Evolutionary conservation across 257 asterid species (phyloP).

Genomic region (Jacaranda copaia): DNA sequence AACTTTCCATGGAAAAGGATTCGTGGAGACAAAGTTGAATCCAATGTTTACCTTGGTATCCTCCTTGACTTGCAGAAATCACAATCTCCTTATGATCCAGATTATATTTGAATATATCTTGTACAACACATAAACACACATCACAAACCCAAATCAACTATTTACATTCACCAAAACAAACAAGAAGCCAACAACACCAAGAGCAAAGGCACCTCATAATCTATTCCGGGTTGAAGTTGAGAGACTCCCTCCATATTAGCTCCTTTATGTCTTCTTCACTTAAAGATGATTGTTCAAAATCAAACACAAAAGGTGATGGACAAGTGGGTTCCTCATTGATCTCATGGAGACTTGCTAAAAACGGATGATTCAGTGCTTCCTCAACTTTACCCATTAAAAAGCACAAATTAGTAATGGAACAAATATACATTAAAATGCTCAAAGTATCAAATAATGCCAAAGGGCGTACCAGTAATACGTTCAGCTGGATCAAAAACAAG

Average conservation of each 20-base stretch:
- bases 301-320: slow-evolving; percentile 74
- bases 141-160: slow-evolving; percentile 36
- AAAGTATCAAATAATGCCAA: slow-evolving; percentile 4
- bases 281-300: slow-evolving; percentile 79
- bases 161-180: slow-evolving; percentile 43
- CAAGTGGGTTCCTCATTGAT: slow-evolving; percentile 89
- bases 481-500: slow-evolving; percentile 87
- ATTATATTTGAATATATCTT: slow-evolving; percentile 25
- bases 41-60: neutral
- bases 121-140: slow-evolving; percentile 40
- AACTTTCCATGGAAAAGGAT: slow-evolving; percentile 4
- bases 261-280: slow-evolving; percentile 89
- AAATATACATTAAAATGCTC: slow-evolving; percentile 11
- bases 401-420: slow-evolving; percentile 28
- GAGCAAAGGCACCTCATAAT: slow-evolving; percentile 4
- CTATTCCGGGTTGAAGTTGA: slow-evolving; percentile 73
- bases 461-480: slow-evolving; percentile 75
- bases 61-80: neutral
- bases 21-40: neutral
- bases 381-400: slow-evolving; percentile 58
- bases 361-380: slow-evolving; percentile 87
- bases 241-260: slow-evolving; percentile 82
- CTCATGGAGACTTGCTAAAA: slow-evolving; percentile 81
- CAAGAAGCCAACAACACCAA: slow-evolving; percentile 29
- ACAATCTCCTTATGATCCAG: slow-evolving; percentile 20